Base-by-base conservation (phyloP, 1,284 basidiomycete genomes). In the Fomitopsis betulina region DNA sequence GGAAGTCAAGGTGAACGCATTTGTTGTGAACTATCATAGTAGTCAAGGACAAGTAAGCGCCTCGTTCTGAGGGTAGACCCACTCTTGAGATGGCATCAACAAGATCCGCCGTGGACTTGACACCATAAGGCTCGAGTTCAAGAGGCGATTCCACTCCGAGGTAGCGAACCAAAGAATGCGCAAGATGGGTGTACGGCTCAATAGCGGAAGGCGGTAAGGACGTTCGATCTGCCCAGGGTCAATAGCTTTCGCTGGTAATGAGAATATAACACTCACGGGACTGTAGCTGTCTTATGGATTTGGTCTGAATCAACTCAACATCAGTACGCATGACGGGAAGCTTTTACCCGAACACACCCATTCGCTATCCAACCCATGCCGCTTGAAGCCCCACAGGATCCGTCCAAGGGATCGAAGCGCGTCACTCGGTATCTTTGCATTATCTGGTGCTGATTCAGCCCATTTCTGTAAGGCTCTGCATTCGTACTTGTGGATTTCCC, bases 1-100 rank as follows among this genome's bases (percentile, higher is more conserved):
- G 0, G 87, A 84, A 0, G 92, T 87, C 12, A 96, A 76, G 0
- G 94, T 89, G 69, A 97, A 93, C 0, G 94, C 89, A 70, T 98
- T 98, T 5, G 91, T 89, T 8, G 84, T 81, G 69, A 96, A 94
- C 91, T 96, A 65, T 5, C 50, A 38, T 13, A 12, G 10, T 19
- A 45, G 40, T 33, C 39, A 23, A 37, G 17, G 33, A n/a, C 53
- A 17, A 15, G 13, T 5, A 38, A 33, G n/a, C n/a, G n/a, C 25
- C 21, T 9, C 27, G 42, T 3, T 7, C 5, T n/a, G 12, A 3
- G 30, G 19, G 12, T 17, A 12, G 30, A 71, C 79, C 57, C 66
- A 89, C 89, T 58, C 81, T 77, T n/a, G 89, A 92, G 45, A 89
- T 82, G 25, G 87, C 65, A 66, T 87, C 85, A 1, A 91, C 83